Conservation (phyloP, 2,329 filamentous ascomycete species). For the Fusarium avenaceum region DNA sequence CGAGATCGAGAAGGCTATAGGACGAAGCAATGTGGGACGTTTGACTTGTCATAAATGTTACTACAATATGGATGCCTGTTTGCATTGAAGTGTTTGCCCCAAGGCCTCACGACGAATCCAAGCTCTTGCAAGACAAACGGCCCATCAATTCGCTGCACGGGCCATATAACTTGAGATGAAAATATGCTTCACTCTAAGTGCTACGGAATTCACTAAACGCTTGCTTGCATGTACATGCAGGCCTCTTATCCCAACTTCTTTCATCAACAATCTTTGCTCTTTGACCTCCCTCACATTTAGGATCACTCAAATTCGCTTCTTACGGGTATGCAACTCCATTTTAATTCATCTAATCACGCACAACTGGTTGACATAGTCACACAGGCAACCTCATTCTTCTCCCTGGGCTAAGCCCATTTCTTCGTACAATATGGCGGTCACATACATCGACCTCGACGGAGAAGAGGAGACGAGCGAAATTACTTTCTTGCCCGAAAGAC, state of each 20-base stretch:
- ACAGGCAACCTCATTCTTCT: constrained; percentile 8
- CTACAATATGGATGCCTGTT: neutral
- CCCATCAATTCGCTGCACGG: neutral
- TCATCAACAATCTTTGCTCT: neutral
- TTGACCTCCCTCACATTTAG: neutral
- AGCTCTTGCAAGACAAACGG: neutral
- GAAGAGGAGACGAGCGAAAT: constrained; percentile 26
- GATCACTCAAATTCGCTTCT: neutral
- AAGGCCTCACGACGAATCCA: neutral
- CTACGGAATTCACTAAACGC: neutral
- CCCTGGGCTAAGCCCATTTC: constrained; percentile 6
- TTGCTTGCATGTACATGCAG: neutral
- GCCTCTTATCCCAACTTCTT: constrained; percentile 5
- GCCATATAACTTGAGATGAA: constrained; percentile 3
- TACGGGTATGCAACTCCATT: neutral
- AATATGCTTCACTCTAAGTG: neutral
- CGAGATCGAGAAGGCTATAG: neutral
- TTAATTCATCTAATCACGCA: neutral
- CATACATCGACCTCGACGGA: constrained; percentile 15
- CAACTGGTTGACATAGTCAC: constrained; percentile 10
- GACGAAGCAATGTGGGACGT: neutral
- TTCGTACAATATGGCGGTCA: constrained; percentile 18
- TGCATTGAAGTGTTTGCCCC: neutral
- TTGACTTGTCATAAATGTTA: neutral
- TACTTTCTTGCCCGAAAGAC: constrained; percentile 35